A percentile compares a stretch with the other conserved stretches of the same genome.
Conservation (phyloP, 2,329 filamentous ascomycete genomes). For the Monascus ruber region DNA sequence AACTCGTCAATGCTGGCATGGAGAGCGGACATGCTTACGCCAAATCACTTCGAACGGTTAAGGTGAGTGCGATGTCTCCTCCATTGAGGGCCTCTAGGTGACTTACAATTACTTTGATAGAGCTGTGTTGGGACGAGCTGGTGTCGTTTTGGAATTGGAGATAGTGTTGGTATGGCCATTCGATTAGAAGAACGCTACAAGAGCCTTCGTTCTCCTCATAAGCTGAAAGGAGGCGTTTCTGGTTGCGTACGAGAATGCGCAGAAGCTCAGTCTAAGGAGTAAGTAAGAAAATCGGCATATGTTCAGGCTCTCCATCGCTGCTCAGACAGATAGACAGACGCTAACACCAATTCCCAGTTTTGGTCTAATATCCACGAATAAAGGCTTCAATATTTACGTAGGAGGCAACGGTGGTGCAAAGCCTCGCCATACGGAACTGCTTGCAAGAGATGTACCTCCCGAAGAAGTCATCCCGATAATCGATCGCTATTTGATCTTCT, state of each 20-base stretch:
- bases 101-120: slow-evolving; percentile 14
- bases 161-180: slow-evolving; percentile 84
- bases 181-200: slow-evolving; percentile 84
- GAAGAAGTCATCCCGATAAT: slow-evolving; percentile 73
- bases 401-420: slow-evolving; percentile 82
- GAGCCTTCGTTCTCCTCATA: slow-evolving; percentile 77
- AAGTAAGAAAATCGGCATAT: slow-evolving; percentile 16
- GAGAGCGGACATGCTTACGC: slow-evolving; percentile 87
- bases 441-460: slow-evolving; percentile 76
- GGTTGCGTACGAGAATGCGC: slow-evolving; percentile 90
- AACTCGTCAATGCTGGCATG: slow-evolving; percentile 72
- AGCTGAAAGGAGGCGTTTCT: slow-evolving; percentile 81
- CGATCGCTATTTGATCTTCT: slow-evolving; percentile 85
- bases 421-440: slow-evolving; percentile 67
- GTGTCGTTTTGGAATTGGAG: slow-evolving; percentile 80
- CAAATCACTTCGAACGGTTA: slow-evolving; percentile 78
- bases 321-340: too few species aligned
- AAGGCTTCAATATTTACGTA: slow-evolving; percentile 87
- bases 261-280: slow-evolving; percentile 87
- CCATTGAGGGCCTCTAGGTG: slow-evolving; percentile 2
- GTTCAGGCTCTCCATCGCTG: too few species aligned
- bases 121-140: slow-evolving; percentile 84
- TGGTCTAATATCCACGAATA: slow-evolving; percentile 81
- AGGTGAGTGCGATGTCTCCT: slow-evolving; percentile 28
- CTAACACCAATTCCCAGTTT: slow-evolving; percentile 43